Conservation (phyloP, 441 rosid genomes). For the Pelargonium myrrhifolium region DNA sequence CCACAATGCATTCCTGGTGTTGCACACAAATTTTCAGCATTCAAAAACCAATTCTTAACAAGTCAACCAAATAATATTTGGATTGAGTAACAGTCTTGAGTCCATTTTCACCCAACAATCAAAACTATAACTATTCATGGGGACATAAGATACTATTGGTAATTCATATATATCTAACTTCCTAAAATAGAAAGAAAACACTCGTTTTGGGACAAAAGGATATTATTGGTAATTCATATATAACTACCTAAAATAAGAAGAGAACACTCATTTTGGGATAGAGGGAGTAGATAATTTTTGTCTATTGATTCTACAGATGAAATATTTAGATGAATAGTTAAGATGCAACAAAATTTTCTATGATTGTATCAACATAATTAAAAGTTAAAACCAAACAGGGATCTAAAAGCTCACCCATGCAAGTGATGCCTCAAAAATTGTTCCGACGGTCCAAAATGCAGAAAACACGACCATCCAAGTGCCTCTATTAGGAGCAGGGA, state of each 20-base stretch:
- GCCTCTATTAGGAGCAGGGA: constrained; percentile 86
- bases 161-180: too few relatives aligned
- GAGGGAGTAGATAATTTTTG: neutral
- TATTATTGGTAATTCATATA: too few relatives aligned
- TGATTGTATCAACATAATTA: too few relatives aligned
- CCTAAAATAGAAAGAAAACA: too few relatives aligned
- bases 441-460: constrained; percentile 78
- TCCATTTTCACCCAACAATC: too few relatives aligned
- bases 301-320: neutral
- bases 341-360: too few relatives aligned
- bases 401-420: constrained; percentile 64
- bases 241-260: too few relatives aligned
- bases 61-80: neutral
- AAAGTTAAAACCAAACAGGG: constrained; percentile 10
- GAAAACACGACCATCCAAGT: constrained; percentile 85
- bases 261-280: too few relatives aligned
- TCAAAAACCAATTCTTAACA: neutral
- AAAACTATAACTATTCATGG: too few relatives aligned
- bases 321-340: neutral
- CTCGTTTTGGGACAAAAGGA: too few relatives aligned
- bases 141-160: too few relatives aligned
- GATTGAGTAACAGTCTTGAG: neutral
- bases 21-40: too few relatives aligned
- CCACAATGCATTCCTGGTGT: neutral
- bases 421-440: constrained; percentile 66